Conservation (phyloP, 495 filamentous ascomycete species). For the Talaromyces proteolyticus region DNA sequence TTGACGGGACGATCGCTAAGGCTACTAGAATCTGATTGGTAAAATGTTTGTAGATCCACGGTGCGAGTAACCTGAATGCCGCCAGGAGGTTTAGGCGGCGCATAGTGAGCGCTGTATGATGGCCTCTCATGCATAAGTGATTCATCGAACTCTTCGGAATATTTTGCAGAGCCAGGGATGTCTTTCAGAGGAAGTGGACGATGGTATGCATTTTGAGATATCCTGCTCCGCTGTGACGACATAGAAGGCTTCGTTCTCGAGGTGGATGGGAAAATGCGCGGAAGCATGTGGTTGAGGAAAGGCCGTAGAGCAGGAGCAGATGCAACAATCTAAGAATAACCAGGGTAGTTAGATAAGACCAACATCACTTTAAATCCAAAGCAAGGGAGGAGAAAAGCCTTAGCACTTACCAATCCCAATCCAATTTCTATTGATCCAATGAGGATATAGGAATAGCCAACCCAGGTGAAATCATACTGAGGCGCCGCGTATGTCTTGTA, state of each 20-base stretch:
- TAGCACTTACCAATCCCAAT: constrained; percentile 49
- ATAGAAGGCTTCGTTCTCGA: neutral
- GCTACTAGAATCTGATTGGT: neutral
- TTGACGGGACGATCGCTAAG: too few species aligned
- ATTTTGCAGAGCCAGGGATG: neutral
- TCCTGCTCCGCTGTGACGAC: neutral
- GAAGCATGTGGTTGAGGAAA: constrained; percentile 38
- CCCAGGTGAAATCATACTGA: constrained; percentile 48
- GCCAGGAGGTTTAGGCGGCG: neutral
- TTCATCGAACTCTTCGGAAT: neutral
- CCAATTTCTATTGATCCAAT: constrained; percentile 50
- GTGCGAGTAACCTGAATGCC: constrained; percentile 17
- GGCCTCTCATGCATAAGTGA: neutral
- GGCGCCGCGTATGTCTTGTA: constrained; percentile 38
- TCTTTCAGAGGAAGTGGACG: neutral
- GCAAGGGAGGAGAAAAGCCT: neutral
- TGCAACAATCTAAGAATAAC: constrained; percentile 39
- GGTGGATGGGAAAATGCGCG: constrained; percentile 20
- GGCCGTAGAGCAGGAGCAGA: constrained; percentile 48
- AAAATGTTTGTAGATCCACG: constrained; percentile 26
- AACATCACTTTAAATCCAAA: neutral
- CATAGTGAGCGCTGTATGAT: neutral
- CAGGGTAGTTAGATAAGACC: constrained; percentile 1
- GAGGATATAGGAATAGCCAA: constrained; percentile 45
- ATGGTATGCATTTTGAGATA: neutral